Base-by-base conservation (phyloP, 1,139 yeast genomes). In the Ogataea hybrid region DNA sequence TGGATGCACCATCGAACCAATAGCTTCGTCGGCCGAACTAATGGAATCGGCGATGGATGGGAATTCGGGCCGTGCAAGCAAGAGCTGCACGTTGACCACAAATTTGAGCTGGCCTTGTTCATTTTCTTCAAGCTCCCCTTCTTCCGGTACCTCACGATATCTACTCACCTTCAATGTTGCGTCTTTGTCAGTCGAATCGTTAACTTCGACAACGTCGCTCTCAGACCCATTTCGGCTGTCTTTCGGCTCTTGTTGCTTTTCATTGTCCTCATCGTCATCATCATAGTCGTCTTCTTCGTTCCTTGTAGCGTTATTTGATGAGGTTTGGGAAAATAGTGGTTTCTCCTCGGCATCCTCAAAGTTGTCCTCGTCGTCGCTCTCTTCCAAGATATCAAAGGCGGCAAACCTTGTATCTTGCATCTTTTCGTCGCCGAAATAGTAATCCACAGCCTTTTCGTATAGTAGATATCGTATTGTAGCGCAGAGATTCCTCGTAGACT, bases 401-500 rank as follows among this genome's bases (percentile, higher is more conserved):
- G 67, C 43, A 30, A 70, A 50, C 59, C 62, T 51, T 0, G 65
- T 65, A 39, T 68, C 73, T 33, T 65, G 69, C 27, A 61, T 56
- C 7, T 46, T 30, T 6, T 67, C 59, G 27, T 59, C 58, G 39
- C 63, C 68, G 40, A 63, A 61, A 28, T 58, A 63, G 34, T 59
- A 58, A 56, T 81, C 86, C 12, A 84, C 73, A 6, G 89, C 92
- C 55, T 78, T 80, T 52, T 84, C 90, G 79, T 87, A 84, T 20
- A 84, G 65, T 15, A 84, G 71, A 52, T 83, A 84, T 51, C 92
- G 68, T 28, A 84, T 64, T 49, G 81, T 84, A 40, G 84, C 65
- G 3, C 88, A 82, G 35, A 84, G 63, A 41, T 73, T 67, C 43
- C 75, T 75, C 12, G 79, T 66, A 37, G 81, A 73, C 18, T 57